Percentiles rank a stretch among this genome's conserved stretches.
phyloP scores from a whole-genome alignment of 2,329 filamentous ascomycete species.

The Leptosphaerulina australis region DNA sequence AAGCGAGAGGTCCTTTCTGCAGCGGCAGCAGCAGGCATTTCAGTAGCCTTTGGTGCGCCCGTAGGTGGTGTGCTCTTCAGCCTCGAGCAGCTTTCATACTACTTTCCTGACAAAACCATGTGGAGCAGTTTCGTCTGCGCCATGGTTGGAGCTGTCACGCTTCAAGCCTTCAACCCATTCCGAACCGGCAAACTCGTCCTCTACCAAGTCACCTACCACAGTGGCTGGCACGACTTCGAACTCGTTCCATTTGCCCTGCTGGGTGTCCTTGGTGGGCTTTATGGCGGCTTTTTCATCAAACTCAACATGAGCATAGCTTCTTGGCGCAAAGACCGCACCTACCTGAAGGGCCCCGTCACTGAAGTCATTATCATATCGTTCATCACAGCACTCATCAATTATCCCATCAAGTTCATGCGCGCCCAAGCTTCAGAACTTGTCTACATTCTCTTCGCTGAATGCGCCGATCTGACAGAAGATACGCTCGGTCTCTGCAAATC shows the following conservation, averaged over 20 bases:
- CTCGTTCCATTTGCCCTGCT: constrained; percentile 85
- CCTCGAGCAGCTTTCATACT: constrained; percentile 95
- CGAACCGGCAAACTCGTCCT: constrained; percentile 93
- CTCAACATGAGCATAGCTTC: constrained; percentile 85
- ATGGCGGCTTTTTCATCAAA: constrained; percentile 93
- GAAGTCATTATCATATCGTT: constrained; percentile 83
- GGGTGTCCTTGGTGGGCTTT: constrained; percentile 88
- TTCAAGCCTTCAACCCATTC: constrained; percentile 93
- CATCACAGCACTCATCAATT: constrained; percentile 88
- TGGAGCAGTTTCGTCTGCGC: constrained; percentile 99
- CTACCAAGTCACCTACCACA: constrained; percentile 93
- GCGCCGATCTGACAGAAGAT: constrained; percentile 80
- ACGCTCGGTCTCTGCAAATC: constrained; percentile 89
- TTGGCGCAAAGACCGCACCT: constrained; percentile 75
- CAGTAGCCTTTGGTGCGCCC: constrained; percentile 90
- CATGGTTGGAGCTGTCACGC: constrained; percentile 94
- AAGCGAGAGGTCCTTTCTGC: constrained; percentile 93
- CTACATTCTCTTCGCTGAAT: constrained; percentile 90
- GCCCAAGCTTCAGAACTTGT: constrained; percentile 91
- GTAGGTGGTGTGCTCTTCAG: constrained; percentile 95
- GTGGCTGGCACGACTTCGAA: constrained; percentile 93
- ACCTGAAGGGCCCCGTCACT: constrained; percentile 71
- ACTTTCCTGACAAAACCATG: constrained; percentile 99
- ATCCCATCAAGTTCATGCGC: constrained; percentile 95
- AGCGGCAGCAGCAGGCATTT: constrained; percentile 89